Base-by-base conservation (phyloP, 352 stramenopile genomes). In the Phytopythium aichiense region DNA sequence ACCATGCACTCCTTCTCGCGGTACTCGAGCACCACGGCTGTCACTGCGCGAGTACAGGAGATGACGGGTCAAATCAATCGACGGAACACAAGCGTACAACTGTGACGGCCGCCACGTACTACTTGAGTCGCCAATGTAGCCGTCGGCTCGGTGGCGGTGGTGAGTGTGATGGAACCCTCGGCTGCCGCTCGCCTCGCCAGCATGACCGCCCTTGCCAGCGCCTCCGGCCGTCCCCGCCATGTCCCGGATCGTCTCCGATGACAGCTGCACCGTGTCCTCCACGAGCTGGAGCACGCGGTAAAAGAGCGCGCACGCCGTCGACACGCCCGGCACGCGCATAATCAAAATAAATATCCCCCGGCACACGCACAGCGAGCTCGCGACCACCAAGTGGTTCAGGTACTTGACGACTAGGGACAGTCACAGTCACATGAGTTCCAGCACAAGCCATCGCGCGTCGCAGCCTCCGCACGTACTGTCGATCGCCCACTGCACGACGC, bases 1-100 rank as follows among this genome's bases (percentile, higher is more conserved):
- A 95, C 79, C 66, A 86, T 83, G 64, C 76, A 84, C 56, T 95
- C 85, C 53, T 94, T 95, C 56, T 94, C 85, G 23, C 87, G 83
- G 58, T 95, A 95, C 56, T 94, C 86, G 18, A 95, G 69, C 59
- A 95, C 87, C 6, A 95, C 84, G 6, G 87, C 87, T 1, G 83
- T 91, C 58, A 95, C 84, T 93, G 49, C 33, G 46, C 25, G 45
- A 35, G 31, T 70, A 6, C 46, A 58, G 16, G 60, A 37, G 18
- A 58, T 31, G 28, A 7, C 28, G 28, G 28, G 28, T 31, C 28
- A 31, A 31, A 31, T 31, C 28, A 31, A 31, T 31, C 2, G 28
- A 5, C 28, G 4, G 28, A 7, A 31, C 4, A 16, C 5, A 51
- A 15, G 40, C n/a, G 52, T 0, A 15, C 56, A 31, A 51, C 20